Conservation (phyloP, 2,329 filamentous ascomycete genomes). For the Thermothelomyces thermophilus region DNA sequence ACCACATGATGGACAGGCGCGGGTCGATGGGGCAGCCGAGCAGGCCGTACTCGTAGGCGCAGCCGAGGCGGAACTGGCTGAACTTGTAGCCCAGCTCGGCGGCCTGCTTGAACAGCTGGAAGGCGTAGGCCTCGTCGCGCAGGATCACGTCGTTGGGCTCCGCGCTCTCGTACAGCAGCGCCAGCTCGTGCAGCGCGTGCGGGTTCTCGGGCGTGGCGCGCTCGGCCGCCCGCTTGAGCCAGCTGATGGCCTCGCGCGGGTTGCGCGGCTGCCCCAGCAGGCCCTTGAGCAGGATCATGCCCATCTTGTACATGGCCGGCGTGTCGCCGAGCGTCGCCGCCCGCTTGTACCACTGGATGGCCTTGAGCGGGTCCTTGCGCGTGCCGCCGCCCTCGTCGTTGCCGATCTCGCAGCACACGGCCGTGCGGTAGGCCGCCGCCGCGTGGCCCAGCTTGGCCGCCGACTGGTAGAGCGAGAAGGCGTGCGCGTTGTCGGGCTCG, state of each 20-base stretch:
- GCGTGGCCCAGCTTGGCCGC: conserved; percentile 85
- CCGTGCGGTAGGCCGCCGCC: conserved; percentile 84
- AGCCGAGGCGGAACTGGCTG: conserved; percentile 83
- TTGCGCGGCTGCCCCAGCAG: conserved; percentile 82
- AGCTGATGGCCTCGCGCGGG: conserved; percentile 76
- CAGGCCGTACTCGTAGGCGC: conserved; percentile 82
- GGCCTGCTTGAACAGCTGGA: conserved; percentile 76
- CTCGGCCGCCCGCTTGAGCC: conserved; percentile 90
- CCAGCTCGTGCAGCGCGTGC: conserved; percentile 87
- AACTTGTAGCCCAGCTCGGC: conserved; percentile 91
- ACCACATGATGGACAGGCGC: conserved; percentile 84
- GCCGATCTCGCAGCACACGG: conserved; percentile 95
- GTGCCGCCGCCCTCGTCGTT: conserved; percentile 92
- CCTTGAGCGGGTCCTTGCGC: conserved; percentile 81
- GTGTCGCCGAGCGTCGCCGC: conserved; percentile 85
- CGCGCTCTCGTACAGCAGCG: conserved; percentile 57
- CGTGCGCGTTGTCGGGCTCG: conserved; percentile 81
- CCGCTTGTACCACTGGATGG: conserved; percentile 96
- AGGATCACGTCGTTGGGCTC: conserved; percentile 65
- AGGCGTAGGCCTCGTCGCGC: conserved; percentile 73
- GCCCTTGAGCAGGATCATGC: conserved; percentile 91
- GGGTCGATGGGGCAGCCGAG: conserved; percentile 79
- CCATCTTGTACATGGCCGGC: conserved; percentile 96
- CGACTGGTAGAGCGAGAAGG: conserved; percentile 87
- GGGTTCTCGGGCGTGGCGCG: conserved; percentile 84